These are phyloP conservation scores for Cercospora janseana DNA, from an alignment of 2,329 filamentous ascomycete species.

Conservation along the genomic window DNA sequence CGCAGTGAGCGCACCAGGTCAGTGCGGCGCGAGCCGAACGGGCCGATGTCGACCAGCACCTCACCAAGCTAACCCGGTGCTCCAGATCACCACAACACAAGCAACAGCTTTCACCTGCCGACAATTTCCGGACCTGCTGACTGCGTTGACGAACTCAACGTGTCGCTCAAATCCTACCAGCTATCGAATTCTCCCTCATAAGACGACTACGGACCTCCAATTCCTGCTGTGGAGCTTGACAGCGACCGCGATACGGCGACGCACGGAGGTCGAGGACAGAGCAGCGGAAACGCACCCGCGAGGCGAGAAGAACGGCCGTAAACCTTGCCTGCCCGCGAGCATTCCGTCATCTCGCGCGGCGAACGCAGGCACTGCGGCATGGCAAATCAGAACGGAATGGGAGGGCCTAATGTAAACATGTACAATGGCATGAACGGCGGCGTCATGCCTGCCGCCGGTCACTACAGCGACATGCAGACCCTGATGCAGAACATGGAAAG, in stretches of 20 bases:
- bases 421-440: constrained; percentile 31
- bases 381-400: constrained; percentile 32
- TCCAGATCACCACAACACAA: not conserved
- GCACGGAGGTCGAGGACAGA: too few relatives aligned
- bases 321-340: too few relatives aligned
- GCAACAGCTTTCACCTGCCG: too few relatives aligned
- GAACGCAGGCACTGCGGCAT: constrained; percentile 17
- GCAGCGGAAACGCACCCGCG: not conserved
- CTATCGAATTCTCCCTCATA: too few relatives aligned
- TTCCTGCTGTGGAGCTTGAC: too few relatives aligned
- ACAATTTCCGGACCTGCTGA: too few relatives aligned
- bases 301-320: too few relatives aligned
- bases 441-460: constrained; percentile 39
- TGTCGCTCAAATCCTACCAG: too few relatives aligned
- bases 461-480: constrained; percentile 41
- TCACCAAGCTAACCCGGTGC: not conserved
- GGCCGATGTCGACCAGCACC: not conserved
- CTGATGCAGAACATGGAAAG: constrained; percentile 40
- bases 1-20: not conserved
- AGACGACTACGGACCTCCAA: not conserved
- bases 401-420: constrained; percentile 30
- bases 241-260: too few relatives aligned
- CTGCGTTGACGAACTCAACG: too few relatives aligned
- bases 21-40: not conserved
- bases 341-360: too few relatives aligned